Evolutionary conservation across 148 eudicot species (phyloP).

Genomic region (Heliosperma pusillum): DNA sequence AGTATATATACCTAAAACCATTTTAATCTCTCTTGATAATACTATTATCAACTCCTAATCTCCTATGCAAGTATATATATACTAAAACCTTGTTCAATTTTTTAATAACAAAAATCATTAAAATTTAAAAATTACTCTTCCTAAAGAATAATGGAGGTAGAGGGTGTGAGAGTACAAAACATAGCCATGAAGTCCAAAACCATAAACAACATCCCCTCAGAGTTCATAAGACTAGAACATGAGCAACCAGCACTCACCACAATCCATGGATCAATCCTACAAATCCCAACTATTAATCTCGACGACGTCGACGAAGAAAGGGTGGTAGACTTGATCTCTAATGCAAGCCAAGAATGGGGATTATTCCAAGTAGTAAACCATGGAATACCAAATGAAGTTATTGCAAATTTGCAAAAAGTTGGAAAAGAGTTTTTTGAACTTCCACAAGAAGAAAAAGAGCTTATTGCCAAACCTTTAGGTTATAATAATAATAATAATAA

Average conservation of each 20-base stretch:
- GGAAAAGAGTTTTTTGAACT: slow-evolving; percentile 51
- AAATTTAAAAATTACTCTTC: too few species aligned
- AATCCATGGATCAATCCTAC: slow-evolving; percentile 24
- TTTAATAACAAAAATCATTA: too few species aligned
- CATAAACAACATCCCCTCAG: slow-evolving; percentile 34
- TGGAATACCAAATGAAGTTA: slow-evolving; percentile 38
- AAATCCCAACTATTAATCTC: slow-evolving; percentile 45
- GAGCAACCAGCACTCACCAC: slow-evolving; percentile 51
- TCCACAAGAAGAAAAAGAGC: slow-evolving; percentile 51
- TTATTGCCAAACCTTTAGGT: slow-evolving; percentile 40
- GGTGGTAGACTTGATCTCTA: slow-evolving; percentile 23
- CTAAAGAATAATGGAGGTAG: slow-evolving; percentile 16
- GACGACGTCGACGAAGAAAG: slow-evolving; percentile 4
- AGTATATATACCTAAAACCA: too few species aligned
- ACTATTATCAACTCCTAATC: too few species aligned
- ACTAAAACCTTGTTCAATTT: too few species aligned
- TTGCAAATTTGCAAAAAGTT: slow-evolving; percentile 31
- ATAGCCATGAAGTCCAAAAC: slow-evolving; percentile 25
- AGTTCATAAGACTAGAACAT: slow-evolving; percentile 39
- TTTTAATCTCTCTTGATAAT: too few species aligned
- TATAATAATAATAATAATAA: slow-evolving; percentile 29
- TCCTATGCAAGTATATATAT: too few species aligned
- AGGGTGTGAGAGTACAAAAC: slow-evolving; percentile 44
- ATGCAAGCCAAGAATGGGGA: slow-evolving; percentile 50
- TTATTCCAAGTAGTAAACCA: slow-evolving; percentile 52